These are phyloP conservation scores for Aechmea fasciata DNA, from an alignment of 176 grass and related monocot species.

Conservation along the genomic window DNA sequence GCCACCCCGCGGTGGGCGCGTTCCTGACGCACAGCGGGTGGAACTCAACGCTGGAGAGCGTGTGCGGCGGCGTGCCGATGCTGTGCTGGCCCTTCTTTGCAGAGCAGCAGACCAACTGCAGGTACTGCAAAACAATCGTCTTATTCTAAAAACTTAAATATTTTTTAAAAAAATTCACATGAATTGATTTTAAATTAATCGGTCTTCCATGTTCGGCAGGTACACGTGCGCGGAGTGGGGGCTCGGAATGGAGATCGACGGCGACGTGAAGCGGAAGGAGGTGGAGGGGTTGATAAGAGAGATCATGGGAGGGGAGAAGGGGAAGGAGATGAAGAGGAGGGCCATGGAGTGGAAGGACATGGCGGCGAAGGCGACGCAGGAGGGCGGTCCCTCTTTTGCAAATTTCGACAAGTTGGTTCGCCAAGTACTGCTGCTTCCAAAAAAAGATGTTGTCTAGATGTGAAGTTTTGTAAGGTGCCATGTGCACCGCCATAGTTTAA, in stretches of 20 bases:
- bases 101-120: slow-evolving; percentile 10
- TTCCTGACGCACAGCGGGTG: slow-evolving; percentile 20
- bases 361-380: background rate
- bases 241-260: slow-evolving; percentile 3
- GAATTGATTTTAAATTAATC: too few species aligned
- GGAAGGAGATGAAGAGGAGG: slow-evolving; percentile 3
- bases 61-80: slow-evolving; percentile 8
- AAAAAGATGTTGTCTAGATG: slow-evolving; percentile 20
- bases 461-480: slow-evolving; percentile 20
- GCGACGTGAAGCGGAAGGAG: slow-evolving; percentile 2
- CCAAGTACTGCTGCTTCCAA: slow-evolving; percentile 34
- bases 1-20: slow-evolving; percentile 1
- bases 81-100: slow-evolving; percentile 16
- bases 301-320: slow-evolving; percentile 7
- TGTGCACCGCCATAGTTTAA: background rate
- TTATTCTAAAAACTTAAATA: too few species aligned
- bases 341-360: background rate
- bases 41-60: slow-evolving; percentile 16
- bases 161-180: too few species aligned
- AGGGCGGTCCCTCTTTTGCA: background rate
- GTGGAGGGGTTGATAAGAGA: slow-evolving; percentile 15
- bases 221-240: background rate
- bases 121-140: background rate
- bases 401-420: slow-evolving; percentile 35
- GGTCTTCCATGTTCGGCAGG: too few species aligned